A percentile compares a stretch with the other conserved stretches of the same genome.
These are phyloP conservation scores for Aaosphaeria arxii DNA, from an alignment of 2,329 filamentous ascomycete genomes.

Conservation along the genomic window DNA sequence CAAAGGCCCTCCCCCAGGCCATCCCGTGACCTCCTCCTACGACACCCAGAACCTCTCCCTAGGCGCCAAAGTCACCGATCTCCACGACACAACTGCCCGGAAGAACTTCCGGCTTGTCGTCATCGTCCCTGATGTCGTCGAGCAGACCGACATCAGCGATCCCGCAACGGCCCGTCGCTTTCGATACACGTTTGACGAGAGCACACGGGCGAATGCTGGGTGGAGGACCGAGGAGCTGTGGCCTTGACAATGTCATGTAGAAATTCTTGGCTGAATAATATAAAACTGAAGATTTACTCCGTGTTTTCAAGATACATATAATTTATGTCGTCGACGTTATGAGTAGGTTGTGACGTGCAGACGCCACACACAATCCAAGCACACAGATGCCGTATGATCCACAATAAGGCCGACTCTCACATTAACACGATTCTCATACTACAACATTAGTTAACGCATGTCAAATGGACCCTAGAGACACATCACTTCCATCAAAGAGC, in stretches of 20 bases:
- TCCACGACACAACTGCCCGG: slow-evolving; percentile 69
- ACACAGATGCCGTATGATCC: no score
- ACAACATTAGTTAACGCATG: no score
- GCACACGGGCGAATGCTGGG: slow-evolving; percentile 39
- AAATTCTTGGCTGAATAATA: neutral
- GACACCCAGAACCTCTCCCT: slow-evolving; percentile 45
- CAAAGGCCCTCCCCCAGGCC: slow-evolving; percentile 54
- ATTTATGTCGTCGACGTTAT: no score
- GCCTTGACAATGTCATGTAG: slow-evolving; percentile 19
- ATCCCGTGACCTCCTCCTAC: slow-evolving; percentile 42
- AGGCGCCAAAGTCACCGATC: slow-evolving; percentile 65
- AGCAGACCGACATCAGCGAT: slow-evolving; percentile 69
- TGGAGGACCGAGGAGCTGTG: slow-evolving; percentile 56
- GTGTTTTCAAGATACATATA: neutral
- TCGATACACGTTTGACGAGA: slow-evolving; percentile 61
- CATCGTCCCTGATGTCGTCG: slow-evolving; percentile 77
- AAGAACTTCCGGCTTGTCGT: slow-evolving; percentile 82
- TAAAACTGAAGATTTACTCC: neutral
- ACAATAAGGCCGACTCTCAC: no score
- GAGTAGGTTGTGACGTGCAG: no score
- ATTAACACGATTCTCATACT: no score
- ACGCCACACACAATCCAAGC: no score
- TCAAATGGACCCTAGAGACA: no score
- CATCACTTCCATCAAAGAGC: no score
- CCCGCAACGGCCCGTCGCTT: slow-evolving; percentile 62